Conservation (phyloP, 208 protist genomes). For the Leishmania arabica region DNA sequence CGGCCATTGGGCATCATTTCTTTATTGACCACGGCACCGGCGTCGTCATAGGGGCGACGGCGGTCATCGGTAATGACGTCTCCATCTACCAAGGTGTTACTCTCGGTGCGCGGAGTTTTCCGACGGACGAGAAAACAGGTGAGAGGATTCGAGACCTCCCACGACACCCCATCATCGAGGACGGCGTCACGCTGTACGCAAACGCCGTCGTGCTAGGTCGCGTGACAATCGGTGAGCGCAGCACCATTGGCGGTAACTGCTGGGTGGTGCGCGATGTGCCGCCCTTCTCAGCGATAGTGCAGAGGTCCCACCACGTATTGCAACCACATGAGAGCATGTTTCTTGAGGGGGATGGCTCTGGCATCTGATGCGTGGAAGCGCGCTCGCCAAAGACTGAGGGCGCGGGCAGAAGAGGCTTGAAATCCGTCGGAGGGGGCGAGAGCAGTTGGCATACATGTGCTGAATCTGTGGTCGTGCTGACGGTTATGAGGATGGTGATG, state of each 20-base stretch:
- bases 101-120: conserved; percentile 79
- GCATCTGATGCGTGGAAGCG: conserved; percentile 33
- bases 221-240: conserved; percentile 74
- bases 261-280: conserved; percentile 64
- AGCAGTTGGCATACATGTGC: neutral
- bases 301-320: conserved; percentile 42
- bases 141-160: conserved; percentile 54
- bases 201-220: conserved; percentile 81
- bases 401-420: neutral
- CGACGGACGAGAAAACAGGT: conserved; percentile 54
- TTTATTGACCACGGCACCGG: conserved; percentile 93
- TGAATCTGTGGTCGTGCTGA: neutral
- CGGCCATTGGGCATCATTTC: conserved; percentile 81
- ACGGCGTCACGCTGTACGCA: conserved; percentile 83
- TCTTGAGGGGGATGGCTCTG: conserved; percentile 53
- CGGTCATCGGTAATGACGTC: conserved; percentile 81
- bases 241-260: conserved; percentile 77
- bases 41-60: conserved; percentile 87
- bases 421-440: neutral
- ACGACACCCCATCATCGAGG: conserved; percentile 88
- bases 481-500: neutral
- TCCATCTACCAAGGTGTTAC: conserved; percentile 89
- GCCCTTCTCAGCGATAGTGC: conserved; percentile 53
- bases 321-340: conserved; percentile 51
- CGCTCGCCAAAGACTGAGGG: neutral